Base-by-base conservation (phyloP, 2,329 filamentous ascomycete species). In the Aspergillus terreus region DNA sequence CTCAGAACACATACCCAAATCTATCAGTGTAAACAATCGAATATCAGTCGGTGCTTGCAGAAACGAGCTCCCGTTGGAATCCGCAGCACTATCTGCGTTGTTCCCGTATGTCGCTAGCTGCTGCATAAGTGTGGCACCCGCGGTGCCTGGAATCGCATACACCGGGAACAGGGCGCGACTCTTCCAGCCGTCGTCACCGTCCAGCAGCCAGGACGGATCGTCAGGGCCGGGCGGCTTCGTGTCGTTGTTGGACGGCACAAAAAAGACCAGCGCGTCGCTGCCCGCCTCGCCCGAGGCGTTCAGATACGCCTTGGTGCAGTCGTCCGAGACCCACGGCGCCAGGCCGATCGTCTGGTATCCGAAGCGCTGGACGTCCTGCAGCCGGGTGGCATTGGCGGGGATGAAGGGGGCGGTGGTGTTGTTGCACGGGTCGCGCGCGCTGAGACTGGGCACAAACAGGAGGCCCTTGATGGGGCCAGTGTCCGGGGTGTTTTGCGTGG, bases 391-490 rank as follows among this genome's bases (percentile, higher is more conserved):
- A 68, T 94, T 92, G 35, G 69, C 61, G 1, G 91, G 89, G 7
- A 96, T 79, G 59, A 86, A 84, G n/a, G 79, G 70, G 38, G 78
- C 78, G 40, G 86, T 83, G 44, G 81, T 71, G 14, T 82, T 75
- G 64, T 78, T 78, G 73, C 92, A 96, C 0, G 77, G 71, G 55
- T 86, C 79, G 50, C 77, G 67, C 10, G 64, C 51, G 5, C 72
- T 67, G 38, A 96, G 78, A 53, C 85, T 82, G 4, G 92, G 94
- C 2, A 95, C 87, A 68, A 94, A 97, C 51, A 97, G 79, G 14
- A 96, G 81, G 55, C 92, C 92, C 57, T 83, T 81, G 33, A 94
- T 83, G 49, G 82, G 75, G 49, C 81, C 81, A 57, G 85, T 82
- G 36, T 77, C 69, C 30, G 81, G 77, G 47, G 82, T 78, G 65